Conservation (phyloP, 2,329 filamentous ascomycete species). For the Cladophialophora carrionii region DNA sequence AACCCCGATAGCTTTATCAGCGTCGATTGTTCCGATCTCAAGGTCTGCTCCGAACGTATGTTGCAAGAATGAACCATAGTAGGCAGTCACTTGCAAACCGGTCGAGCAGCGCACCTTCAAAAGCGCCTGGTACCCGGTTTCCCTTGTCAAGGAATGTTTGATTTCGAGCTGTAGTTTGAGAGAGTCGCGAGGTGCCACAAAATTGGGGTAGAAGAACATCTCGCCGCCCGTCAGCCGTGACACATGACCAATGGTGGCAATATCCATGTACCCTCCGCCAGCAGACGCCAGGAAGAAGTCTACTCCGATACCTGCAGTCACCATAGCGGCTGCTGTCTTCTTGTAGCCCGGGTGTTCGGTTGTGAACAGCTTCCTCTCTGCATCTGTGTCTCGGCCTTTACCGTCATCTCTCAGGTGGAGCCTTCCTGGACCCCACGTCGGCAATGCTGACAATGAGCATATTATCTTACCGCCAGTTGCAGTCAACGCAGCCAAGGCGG, state of each 20-base stretch:
- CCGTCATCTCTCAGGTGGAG: slow-evolving; percentile 85
- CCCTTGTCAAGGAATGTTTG: slow-evolving; percentile 79
- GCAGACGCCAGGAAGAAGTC: slow-evolving; percentile 96
- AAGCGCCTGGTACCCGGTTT: slow-evolving; percentile 91
- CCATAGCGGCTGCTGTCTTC: slow-evolving; percentile 84
- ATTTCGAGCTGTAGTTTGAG: slow-evolving; percentile 84
- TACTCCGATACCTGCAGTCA: slow-evolving; percentile 79
- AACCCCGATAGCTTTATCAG: slow-evolving; percentile 89
- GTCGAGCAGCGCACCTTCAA: slow-evolving; percentile 99
- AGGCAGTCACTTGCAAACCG: slow-evolving; percentile 87
- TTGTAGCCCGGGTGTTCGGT: slow-evolving; percentile 89
- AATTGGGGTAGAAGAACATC: slow-evolving; percentile 96
- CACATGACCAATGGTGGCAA: slow-evolving; percentile 88
- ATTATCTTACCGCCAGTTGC: slow-evolving; percentile 90
- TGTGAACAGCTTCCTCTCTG: slow-evolving; percentile 86
- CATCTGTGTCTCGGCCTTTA: slow-evolving; percentile 81
- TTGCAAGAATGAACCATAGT: slow-evolving; percentile 95
- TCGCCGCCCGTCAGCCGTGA: slow-evolving; percentile 90
- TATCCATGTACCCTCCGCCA: slow-evolving; percentile 85
- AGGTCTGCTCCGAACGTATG: slow-evolving; percentile 94
- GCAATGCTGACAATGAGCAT: slow-evolving; percentile 82
- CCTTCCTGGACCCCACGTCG: slow-evolving; percentile 86
- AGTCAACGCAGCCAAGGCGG: slow-evolving; percentile 80
- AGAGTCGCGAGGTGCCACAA: slow-evolving; percentile 81
- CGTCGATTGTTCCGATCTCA: slow-evolving; percentile 88